Evolutionary conservation across 2,329 filamentous ascomycete species (phyloP), one percentile per base, ranked within the genome.

Genomic region (Epichloe amarillans): DNA sequence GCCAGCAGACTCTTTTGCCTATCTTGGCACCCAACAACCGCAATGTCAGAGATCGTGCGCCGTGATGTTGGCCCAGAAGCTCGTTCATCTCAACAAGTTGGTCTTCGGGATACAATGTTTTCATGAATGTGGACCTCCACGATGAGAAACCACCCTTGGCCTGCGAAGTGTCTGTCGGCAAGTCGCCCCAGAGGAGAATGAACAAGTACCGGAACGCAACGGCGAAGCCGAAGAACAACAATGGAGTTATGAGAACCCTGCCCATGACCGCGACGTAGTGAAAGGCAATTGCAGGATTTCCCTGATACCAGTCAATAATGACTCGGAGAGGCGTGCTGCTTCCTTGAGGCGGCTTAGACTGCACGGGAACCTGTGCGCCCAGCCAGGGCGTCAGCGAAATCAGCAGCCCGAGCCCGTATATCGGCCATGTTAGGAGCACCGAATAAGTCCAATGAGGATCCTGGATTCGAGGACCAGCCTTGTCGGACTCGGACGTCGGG

Each of bases 1-100:
- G 76, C 76, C 76, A 79, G 60, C 78, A 79, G 0, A 79, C 70
- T 6, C 72, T 67, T 56, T 69, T 66, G 26, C 76, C 76, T 37
- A 77, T 67, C 57, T 70, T 72, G 10, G 69, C 72, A 15, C 75
- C 76, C 26, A 79, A 62, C 47, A 71, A 61, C 11, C 76, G 66
- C 4, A 76, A 63, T 0, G 72, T 66, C 35, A 72, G 61, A 0
- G 75, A 77, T 2, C 75, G 77, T 14, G 69, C 66, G 51, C 77
- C 75, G 56, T 79, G 78, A 56, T 80, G 76, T 17, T 69, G 68
- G 10, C 76, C 76, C 50, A 77, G 72, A 15, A 79, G 62, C 36
- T 69, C 67, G 0, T 73, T 76, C 48, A 79, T 56, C 23, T 71
- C 67, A 52, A 72, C 69, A 19, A 79, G 67, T 4, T 64, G 62